Evolutionary conservation across 2,329 filamentous ascomycete species (phyloP).

Genomic region (Emergomyces orientalis): DNA sequence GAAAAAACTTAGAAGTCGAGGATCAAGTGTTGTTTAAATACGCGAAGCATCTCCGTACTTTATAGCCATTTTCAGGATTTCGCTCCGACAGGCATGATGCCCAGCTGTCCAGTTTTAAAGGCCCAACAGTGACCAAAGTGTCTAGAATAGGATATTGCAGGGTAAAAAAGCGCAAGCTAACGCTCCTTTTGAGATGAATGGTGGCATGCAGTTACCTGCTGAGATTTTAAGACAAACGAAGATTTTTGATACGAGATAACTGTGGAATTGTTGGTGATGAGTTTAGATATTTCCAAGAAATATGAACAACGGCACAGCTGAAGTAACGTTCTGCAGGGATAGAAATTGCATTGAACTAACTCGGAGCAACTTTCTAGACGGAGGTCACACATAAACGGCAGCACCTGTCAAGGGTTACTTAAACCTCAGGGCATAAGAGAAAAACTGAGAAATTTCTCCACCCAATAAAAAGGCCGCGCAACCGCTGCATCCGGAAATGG

Average conservation of each 20-base stretch:
- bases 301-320: neutral
- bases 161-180: neutral
- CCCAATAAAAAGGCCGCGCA: neutral
- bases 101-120: neutral
- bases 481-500: neutral
- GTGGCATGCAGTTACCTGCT: neutral
- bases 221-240: neutral
- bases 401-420: neutral
- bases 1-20: neutral
- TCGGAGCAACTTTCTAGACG: neutral
- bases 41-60: neutral
- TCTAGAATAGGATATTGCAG: neutral
- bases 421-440: neutral
- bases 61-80: neutral
- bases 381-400: conserved; percentile 1
- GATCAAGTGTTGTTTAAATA: conserved; percentile 1
- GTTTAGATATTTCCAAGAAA: neutral
- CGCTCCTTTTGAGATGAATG: neutral
- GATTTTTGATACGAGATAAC: neutral
- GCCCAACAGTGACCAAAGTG: neutral
- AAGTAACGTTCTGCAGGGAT: neutral
- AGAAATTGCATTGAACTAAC: neutral
- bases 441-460: neutral
- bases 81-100: neutral
- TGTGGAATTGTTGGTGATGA: neutral